phyloP scores from a whole-genome alignment of 2,329 filamentous ascomycete genomes.

The Aspergillus cejpii region DNA sequence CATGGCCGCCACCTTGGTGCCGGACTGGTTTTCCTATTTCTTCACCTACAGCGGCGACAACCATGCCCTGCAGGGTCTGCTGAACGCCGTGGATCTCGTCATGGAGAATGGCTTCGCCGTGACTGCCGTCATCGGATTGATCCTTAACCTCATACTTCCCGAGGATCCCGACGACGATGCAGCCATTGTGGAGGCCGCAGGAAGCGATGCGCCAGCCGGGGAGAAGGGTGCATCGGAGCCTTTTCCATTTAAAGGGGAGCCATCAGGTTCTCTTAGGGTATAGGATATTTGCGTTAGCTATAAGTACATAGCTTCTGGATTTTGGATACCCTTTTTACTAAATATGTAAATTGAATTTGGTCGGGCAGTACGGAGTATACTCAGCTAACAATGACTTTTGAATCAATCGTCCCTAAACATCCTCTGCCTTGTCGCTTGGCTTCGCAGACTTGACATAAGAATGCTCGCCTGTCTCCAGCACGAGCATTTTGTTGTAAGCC shows the following conservation, averaged over 20 bases:
- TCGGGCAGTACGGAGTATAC: no score
- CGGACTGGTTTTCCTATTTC: slow-evolving; percentile 44
- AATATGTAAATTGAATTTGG: no score
- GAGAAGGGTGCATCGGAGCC: not conserved
- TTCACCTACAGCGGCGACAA: slow-evolving; percentile 49
- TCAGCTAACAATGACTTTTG: no score
- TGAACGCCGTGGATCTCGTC: slow-evolving; percentile 53
- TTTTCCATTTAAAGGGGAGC: not conserved
- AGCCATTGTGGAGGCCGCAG: slow-evolving; percentile 21
- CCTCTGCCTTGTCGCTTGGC: slow-evolving; percentile 29
- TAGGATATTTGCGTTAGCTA: not conserved
- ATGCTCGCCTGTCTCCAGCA: slow-evolving; percentile 40
- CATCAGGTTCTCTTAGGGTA: not conserved
- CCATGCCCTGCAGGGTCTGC: slow-evolving; percentile 58
- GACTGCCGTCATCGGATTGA: slow-evolving; percentile 63
- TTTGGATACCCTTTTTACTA: not conserved
- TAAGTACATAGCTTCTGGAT: not conserved
- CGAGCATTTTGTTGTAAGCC: slow-evolving; percentile 30
- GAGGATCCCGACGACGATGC: slow-evolving; percentile 67
- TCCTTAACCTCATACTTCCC: slow-evolving; percentile 65
- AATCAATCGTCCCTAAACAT: no score
- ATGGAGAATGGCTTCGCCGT: slow-evolving; percentile 60
- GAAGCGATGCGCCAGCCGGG: slow-evolving; percentile 15
- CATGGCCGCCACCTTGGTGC: slow-evolving; percentile 48
- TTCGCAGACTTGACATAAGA: slow-evolving; percentile 39